Evolutionary conservation across 192 early-diverging fungal genomes (phyloP).

Genomic region (Coemansia sp.): DNA sequence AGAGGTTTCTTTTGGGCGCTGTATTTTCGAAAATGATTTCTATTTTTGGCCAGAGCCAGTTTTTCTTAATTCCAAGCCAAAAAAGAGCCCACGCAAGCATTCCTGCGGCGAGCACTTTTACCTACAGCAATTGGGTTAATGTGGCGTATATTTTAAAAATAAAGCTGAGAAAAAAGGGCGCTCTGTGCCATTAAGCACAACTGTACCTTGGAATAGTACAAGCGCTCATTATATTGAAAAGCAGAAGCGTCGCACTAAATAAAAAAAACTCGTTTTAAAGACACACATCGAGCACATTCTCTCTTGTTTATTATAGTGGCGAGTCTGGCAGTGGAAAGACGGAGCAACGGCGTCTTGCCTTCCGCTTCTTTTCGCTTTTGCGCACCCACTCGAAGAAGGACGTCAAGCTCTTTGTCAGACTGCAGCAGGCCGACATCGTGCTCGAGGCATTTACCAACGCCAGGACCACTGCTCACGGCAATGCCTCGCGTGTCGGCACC

Average conservation of each 20-base stretch:
- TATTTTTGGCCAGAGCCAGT: constrained; percentile 74
- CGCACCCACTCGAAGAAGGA: constrained; percentile 76
- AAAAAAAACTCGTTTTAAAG: no score
- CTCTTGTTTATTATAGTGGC: constrained; percentile 62
- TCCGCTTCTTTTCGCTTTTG: constrained; percentile 65
- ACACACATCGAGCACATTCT: constrained; percentile 50
- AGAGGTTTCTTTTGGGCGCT: not conserved
- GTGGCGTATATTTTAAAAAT: not conserved
- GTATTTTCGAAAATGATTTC: not conserved
- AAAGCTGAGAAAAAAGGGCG: no score
- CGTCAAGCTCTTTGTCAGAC: constrained; percentile 65
- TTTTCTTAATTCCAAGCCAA: no score
- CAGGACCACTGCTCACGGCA: constrained; percentile 59
- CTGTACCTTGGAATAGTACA: not conserved
- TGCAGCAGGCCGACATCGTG: constrained; percentile 65
- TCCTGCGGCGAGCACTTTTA: no score
- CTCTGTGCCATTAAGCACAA: no score
- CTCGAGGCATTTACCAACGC: constrained; percentile 82
- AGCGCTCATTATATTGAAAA: not conserved
- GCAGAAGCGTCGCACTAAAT: no score
- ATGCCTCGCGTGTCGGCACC: constrained; percentile 75
- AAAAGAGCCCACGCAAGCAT: no score
- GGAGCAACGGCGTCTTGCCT: constrained; percentile 60
- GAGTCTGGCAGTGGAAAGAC: constrained; percentile 77
- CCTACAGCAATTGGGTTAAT: no score